Conservation (phyloP, 768 basidiomycete species). For the Podaxis sp. region DNA sequence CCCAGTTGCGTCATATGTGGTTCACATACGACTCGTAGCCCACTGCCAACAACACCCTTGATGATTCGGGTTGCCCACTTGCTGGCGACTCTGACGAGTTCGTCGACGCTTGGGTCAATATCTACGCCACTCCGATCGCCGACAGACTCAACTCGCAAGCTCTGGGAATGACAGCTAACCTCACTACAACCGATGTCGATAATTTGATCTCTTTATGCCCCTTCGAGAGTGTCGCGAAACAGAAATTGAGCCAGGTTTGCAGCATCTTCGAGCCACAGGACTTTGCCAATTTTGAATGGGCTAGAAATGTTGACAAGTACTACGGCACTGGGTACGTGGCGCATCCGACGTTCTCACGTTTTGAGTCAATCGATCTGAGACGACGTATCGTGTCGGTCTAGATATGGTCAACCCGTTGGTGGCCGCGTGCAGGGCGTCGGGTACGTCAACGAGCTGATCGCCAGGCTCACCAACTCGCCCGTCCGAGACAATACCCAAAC, state of each 20-base stretch:
- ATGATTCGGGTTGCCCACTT: conserved; percentile 63
- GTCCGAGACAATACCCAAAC: conserved; percentile 73
- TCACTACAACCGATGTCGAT: conserved; percentile 53
- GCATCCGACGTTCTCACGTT: neutral
- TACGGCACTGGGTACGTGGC: conserved; percentile 68
- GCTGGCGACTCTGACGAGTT: conserved; percentile 44
- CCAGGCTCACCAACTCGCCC: conserved; percentile 63
- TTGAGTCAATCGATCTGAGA: neutral
- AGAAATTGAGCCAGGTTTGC: conserved; percentile 64
- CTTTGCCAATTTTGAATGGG: conserved; percentile 68
- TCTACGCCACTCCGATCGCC: conserved; percentile 55
- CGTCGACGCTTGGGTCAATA: conserved; percentile 49
- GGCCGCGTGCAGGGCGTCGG: conserved; percentile 76
- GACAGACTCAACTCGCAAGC: conserved; percentile 60
- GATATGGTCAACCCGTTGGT: conserved; percentile 68
- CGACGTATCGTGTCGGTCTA: conserved; percentile 21
- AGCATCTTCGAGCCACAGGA: conserved; percentile 62
- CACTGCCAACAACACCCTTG: conserved; percentile 59
- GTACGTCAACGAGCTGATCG: conserved; percentile 89
- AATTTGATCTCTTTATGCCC: conserved; percentile 74
- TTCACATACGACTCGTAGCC: neutral
- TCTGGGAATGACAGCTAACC: conserved; percentile 48
- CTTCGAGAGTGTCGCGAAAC: conserved; percentile 64
- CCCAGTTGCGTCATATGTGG: neutral
- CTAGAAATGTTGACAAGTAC: conserved; percentile 72